Conservation (phyloP, 345 rosid species). For the Combretum micranthum region DNA sequence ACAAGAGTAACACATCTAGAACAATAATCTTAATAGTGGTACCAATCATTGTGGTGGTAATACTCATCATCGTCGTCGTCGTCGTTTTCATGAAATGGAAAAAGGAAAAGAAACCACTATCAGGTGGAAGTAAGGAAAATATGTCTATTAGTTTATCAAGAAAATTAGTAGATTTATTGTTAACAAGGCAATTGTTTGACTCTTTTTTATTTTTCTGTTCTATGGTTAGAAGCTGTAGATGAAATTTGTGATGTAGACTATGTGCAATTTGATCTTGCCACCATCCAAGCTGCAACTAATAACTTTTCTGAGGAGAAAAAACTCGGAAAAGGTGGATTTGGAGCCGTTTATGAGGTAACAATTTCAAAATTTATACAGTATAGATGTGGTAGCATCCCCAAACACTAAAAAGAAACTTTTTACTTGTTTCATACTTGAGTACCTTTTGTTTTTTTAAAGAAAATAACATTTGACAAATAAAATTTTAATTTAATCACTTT, state of each 20-base stretch:
- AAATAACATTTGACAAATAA: too few relatives aligned
- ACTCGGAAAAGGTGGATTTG: constrained; percentile 33
- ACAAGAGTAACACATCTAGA: background rate
- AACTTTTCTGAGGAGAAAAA: constrained; percentile 16
- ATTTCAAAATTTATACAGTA: background rate
- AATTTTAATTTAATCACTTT: too few relatives aligned
- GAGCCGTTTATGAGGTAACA: constrained; percentile 25
- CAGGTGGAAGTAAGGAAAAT: constrained; percentile 6
- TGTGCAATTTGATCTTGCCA: constrained; percentile 19
- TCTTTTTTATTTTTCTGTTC: background rate
- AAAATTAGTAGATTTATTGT: background rate
- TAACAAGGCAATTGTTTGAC: background rate
- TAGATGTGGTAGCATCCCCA: background rate
- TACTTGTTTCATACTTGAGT: too few relatives aligned
- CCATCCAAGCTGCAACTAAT: constrained; percentile 18
- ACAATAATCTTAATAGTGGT: constrained; percentile 8
- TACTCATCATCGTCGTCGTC: background rate
- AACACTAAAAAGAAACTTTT: too few relatives aligned
- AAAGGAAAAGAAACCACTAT: background rate
- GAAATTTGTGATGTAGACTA: constrained; percentile 15
- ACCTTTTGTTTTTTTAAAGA: too few relatives aligned
- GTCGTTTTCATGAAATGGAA: constrained; percentile 5
- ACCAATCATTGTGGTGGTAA: constrained; percentile 1
- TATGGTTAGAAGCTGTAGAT: background rate
- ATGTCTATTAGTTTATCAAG: background rate